Conservation (phyloP, 2,329 filamentous ascomycete genomes). For the Tolypocladium endophyticum region DNA sequence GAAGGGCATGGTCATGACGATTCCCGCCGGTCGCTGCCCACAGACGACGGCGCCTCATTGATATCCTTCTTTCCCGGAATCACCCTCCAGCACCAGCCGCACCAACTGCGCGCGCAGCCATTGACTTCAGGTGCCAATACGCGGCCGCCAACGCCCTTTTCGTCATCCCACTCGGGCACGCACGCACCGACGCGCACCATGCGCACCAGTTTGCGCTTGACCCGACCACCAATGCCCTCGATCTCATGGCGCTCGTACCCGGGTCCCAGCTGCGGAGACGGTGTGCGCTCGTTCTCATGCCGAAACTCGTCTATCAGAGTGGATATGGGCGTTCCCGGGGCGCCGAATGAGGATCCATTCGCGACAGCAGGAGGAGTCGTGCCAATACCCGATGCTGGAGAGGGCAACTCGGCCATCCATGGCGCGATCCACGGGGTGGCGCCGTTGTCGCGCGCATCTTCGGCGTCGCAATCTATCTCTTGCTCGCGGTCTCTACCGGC, state of each 20-base stretch:
- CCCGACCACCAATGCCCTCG: constrained; percentile 76
- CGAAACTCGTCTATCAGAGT: constrained; percentile 19
- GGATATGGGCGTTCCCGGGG: constrained; percentile 10
- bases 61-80: constrained; percentile 48
- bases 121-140: constrained; percentile 61
- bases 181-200: constrained; percentile 73
- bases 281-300: constrained; percentile 28
- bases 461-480: constrained; percentile 77
- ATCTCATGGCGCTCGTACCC: constrained; percentile 84
- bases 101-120: constrained; percentile 69
- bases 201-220: constrained; percentile 81
- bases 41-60: constrained; percentile 12
- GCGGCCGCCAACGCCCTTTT: constrained; percentile 47
- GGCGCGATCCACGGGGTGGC: constrained; percentile 3
- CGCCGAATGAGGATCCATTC: constrained; percentile 5
- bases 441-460: constrained; percentile 47
- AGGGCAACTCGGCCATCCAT: constrained; percentile 9
- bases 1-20: neutral
- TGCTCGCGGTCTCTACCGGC: constrained; percentile 68
- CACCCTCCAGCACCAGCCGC: constrained; percentile 78
- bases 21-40: constrained; percentile 2
- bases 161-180: constrained; percentile 78
- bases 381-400: constrained; percentile 9
- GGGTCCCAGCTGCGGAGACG: constrained; percentile 44
- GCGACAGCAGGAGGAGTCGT: constrained; percentile 5